Percentiles rank a stretch among this genome's conserved stretches.
Conservation (phyloP, 2,329 filamentous ascomycete genomes). For the Xylariaceae sp. region DNA sequence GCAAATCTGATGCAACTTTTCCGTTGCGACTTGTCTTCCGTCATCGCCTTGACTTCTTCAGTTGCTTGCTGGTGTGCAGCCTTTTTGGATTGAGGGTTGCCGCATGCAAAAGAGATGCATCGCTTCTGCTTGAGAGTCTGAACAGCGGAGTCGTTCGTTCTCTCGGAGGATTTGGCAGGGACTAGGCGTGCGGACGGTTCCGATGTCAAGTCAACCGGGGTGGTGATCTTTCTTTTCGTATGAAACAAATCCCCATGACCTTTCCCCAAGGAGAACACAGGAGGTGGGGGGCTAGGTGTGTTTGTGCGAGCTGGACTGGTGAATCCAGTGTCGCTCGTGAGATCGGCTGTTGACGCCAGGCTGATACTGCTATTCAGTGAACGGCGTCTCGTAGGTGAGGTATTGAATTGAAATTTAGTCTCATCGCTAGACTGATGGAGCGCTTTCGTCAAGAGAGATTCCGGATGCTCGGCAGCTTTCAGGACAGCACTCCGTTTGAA, state of each 20-base stretch:
- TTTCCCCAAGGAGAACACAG: slow-evolving; percentile 50
- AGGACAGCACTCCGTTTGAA: slow-evolving; percentile 49
- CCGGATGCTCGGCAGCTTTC: slow-evolving; percentile 55
- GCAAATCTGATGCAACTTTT: slow-evolving; percentile 73
- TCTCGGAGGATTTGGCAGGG: slow-evolving; percentile 17
- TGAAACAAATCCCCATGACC: slow-evolving; percentile 33
- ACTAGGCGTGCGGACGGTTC: slow-evolving; percentile 21
- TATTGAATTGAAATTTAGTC: slow-evolving; percentile 36
- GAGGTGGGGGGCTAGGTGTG: slow-evolving; percentile 83
- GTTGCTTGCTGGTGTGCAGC: slow-evolving; percentile 38
- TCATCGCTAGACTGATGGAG: slow-evolving; percentile 61
- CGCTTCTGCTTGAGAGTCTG: slow-evolving; percentile 73
- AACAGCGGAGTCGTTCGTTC: slow-evolving; percentile 53
- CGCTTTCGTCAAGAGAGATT: slow-evolving; percentile 85
- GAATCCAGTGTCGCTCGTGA: slow-evolving; percentile 91
- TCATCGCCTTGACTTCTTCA: slow-evolving; percentile 32
- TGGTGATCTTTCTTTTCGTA: slow-evolving; percentile 27
- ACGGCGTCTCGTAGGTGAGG: slow-evolving; percentile 46
- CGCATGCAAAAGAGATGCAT: slow-evolving; percentile 90
- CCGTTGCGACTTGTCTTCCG: slow-evolving; percentile 42
- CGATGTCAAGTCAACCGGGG: slow-evolving; percentile 25
- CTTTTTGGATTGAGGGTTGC: slow-evolving; percentile 53
- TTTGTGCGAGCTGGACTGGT: slow-evolving; percentile 86
- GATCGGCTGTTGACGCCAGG: slow-evolving; percentile 77
- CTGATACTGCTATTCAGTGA: slow-evolving; percentile 80